Percentiles rank a stretch among this genome's conserved stretches.
Conservation (phyloP, 1,284 basidiomycete genomes). For the Cutaneotrichosporon curvatum region DNA sequence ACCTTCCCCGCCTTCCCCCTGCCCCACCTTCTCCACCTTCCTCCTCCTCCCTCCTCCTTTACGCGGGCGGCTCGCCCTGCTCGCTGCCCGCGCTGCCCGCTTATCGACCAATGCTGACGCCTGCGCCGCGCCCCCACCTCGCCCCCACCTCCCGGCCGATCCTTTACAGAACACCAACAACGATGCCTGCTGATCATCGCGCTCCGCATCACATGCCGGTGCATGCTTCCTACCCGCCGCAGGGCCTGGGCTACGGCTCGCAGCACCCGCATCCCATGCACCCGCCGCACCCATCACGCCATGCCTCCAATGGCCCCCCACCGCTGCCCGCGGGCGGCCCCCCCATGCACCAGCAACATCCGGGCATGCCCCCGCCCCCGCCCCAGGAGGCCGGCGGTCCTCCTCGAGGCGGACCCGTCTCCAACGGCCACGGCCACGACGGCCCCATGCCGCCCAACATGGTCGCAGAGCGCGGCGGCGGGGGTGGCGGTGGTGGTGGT, state of each 20-base stretch:
- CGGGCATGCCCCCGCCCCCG: slow-evolving; percentile 11
- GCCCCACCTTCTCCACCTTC: too few species aligned
- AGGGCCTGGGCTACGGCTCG: slow-evolving; percentile 12
- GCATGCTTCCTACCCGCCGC: slow-evolving; percentile 18
- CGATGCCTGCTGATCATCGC: slow-evolving; percentile 12
- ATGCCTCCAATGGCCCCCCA: slow-evolving; percentile 26
- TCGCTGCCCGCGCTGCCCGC: too few species aligned
- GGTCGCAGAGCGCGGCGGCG: slow-evolving; percentile 28
- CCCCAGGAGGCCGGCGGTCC: slow-evolving; percentile 16
- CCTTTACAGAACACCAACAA: background rate
- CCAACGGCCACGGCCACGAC: slow-evolving; percentile 25
- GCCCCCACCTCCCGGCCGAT: background rate
- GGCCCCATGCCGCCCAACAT: slow-evolving; percentile 11
- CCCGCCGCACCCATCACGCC: slow-evolving; percentile 21
- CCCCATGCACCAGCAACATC: slow-evolving; percentile 8
- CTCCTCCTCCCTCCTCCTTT: too few species aligned
- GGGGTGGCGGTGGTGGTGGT: slow-evolving; percentile 30
- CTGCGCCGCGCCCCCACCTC: too few species aligned
- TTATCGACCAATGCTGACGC: background rate
- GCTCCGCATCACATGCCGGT: slow-evolving; percentile 17
- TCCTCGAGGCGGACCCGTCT: slow-evolving; percentile 11
- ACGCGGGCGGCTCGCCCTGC: too few species aligned
- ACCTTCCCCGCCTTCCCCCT: too few species aligned
- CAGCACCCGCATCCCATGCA: slow-evolving; percentile 18
- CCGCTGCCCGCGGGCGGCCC: slow-evolving; percentile 16